Conservation (phyloP, 805 yeast genomes). For the Grigorovia jiainica region DNA sequence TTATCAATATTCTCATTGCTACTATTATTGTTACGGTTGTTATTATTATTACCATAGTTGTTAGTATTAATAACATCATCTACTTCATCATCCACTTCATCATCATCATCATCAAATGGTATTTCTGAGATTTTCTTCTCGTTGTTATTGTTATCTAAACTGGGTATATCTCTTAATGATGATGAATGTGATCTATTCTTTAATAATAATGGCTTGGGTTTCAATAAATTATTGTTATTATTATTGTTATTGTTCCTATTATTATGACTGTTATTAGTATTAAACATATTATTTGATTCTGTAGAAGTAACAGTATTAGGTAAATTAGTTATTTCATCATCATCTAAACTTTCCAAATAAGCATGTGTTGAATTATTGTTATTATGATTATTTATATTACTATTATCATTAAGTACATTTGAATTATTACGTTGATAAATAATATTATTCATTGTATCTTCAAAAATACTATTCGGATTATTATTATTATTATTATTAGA, state of each 20-base stretch:
- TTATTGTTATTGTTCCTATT: not conserved
- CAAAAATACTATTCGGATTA: not conserved
- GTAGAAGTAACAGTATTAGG: not conserved
- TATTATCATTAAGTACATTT: not conserved
- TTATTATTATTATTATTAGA: not conserved
- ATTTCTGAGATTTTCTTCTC: slow-evolving; percentile 18
- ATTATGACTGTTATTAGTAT: not conserved
- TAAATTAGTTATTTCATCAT: slow-evolving; percentile 1
- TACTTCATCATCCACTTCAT: not conserved
- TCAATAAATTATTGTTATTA: not conserved
- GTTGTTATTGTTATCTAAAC: not conserved
- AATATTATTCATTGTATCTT: slow-evolving; percentile 2
- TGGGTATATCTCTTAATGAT: not conserved
- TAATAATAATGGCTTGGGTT: slow-evolving; percentile 13
- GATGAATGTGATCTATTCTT: slow-evolving; percentile 18
- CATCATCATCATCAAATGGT: slow-evolving; percentile 18
- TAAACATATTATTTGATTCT: not conserved
- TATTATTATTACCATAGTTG: not conserved
- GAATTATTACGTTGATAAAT: not conserved
- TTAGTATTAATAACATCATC: not conserved
- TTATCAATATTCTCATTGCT: not conserved
- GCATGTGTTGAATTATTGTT: not conserved
- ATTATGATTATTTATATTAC: not conserved
- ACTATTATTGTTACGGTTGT: not conserved
- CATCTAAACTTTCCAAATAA: slow-evolving; percentile 3